Evolutionary conservation across 2,329 filamentous ascomycete genomes (phyloP).

Genomic region (Westerdykella ornata): DNA sequence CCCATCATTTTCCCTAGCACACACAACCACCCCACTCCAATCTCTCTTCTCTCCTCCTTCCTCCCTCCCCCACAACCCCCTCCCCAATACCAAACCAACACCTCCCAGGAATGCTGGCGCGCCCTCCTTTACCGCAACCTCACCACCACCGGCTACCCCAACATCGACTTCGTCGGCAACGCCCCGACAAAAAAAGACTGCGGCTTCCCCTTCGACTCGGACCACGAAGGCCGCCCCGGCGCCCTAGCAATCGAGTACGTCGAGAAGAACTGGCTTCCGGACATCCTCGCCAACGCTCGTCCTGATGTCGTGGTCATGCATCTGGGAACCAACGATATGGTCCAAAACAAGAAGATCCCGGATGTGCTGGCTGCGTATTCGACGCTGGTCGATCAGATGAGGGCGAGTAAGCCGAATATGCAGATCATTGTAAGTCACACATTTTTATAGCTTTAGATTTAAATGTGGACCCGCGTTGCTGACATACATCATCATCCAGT

Average conservation of each 20-base stretch:
- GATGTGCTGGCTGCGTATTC: constrained; percentile 37
- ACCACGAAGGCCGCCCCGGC: constrained; percentile 44
- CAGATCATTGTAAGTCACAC: constrained; percentile 32
- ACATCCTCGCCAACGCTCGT: constrained; percentile 36
- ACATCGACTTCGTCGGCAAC: constrained; percentile 33
- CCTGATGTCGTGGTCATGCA: constrained; percentile 45
- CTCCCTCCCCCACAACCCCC: background rate
- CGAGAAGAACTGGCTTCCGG: constrained; percentile 33
- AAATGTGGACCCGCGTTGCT: background rate
- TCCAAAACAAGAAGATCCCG: constrained; percentile 27
- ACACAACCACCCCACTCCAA: background rate
- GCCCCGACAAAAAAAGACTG: constrained; percentile 27
- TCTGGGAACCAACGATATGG: constrained; percentile 42
- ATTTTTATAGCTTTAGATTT: background rate
- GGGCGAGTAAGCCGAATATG: constrained; percentile 37
- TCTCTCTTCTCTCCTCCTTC: background rate
- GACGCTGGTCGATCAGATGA: constrained; percentile 40
- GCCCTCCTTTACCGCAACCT: constrained; percentile 29
- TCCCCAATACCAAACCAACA: background rate
- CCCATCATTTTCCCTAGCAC: background rate
- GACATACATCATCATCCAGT: constrained; percentile 3
- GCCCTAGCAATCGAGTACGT: constrained; percentile 38
- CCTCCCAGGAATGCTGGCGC: constrained; percentile 33
- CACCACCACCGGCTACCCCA: constrained; percentile 14
- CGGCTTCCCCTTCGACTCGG: constrained; percentile 38